phyloP scores from a whole-genome alignment of 1,284 basidiomycete species.

The Ganoderma lucidum region DNA sequence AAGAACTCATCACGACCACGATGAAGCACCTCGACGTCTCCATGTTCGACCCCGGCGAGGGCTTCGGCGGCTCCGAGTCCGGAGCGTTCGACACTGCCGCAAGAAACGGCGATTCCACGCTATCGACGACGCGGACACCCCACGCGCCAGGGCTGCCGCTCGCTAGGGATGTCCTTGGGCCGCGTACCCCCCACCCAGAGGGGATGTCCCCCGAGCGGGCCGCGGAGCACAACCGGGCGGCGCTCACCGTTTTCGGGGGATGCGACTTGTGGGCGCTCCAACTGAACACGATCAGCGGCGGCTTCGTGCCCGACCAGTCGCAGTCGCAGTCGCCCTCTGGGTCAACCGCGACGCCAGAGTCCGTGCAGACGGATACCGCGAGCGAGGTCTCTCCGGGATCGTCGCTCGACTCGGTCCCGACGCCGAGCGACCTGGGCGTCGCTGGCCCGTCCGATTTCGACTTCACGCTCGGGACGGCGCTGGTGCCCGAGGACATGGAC shows the following conservation, averaged over 20 bases:
- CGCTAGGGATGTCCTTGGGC: neutral
- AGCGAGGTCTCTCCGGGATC: neutral
- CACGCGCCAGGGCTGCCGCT: neutral
- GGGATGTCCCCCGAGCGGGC: neutral
- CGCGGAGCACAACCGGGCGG: neutral
- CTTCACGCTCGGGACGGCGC: neutral
- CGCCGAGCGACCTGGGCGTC: neutral
- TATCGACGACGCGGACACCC: neutral
- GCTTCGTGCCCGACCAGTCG: neutral
- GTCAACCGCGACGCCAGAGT: neutral
- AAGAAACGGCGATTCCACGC: neutral
- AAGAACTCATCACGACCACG: neutral
- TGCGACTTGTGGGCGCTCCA: constrained; percentile 1
- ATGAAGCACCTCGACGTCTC: constrained; percentile 10
- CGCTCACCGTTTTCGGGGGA: neutral
- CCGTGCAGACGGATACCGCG: neutral
- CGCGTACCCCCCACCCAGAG: neutral
- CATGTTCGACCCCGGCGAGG: neutral
- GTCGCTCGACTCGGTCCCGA: neutral
- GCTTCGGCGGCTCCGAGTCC: neutral
- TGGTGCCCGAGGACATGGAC: neutral
- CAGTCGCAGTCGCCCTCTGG: neutral
- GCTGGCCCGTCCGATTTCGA: neutral
- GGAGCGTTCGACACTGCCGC: neutral
- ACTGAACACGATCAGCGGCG: neutral